A percentile compares a stretch with the other conserved stretches of the same genome.
phyloP scores from a whole-genome alignment of 2,329 filamentous ascomycete genomes.

The Ophiosphaerella narmari region DNA sequence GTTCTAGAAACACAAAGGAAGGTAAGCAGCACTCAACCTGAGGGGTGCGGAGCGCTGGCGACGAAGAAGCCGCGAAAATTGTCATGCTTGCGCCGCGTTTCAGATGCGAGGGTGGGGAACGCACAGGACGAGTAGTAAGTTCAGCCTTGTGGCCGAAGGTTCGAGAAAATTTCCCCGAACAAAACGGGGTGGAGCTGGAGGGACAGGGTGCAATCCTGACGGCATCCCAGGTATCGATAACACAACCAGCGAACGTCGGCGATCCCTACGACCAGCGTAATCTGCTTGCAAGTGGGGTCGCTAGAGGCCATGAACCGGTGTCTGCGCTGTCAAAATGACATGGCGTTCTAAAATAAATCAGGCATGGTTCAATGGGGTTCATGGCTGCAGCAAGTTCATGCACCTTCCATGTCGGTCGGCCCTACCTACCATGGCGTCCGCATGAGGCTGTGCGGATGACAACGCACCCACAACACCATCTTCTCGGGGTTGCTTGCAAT shows the following conservation, averaged over 20 bases:
- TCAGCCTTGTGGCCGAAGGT: constrained; percentile 20
- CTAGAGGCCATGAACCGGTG: constrained; percentile 8
- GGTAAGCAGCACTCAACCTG: constrained; percentile 3
- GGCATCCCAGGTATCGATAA: constrained; percentile 18
- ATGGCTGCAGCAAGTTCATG: constrained; percentile 31
- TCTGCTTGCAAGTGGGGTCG: constrained; percentile 7
- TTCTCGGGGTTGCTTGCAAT: constrained; percentile 8
- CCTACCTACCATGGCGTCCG: constrained; percentile 12
- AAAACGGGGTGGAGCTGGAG: background rate
- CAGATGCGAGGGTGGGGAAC: background rate
- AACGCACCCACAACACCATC: constrained; percentile 29
- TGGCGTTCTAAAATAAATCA: constrained; percentile 18
- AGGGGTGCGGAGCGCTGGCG: background rate
- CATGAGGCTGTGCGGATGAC: constrained; percentile 27
- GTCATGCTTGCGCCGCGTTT: constrained; percentile 7
- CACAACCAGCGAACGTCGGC: constrained; percentile 11
- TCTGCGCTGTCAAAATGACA: constrained; percentile 16
- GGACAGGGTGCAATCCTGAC: background rate
- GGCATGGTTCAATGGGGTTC: constrained; percentile 12
- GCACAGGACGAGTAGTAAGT: background rate
- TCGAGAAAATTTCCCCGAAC: constrained; percentile 11
- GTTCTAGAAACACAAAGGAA: constrained; percentile 21
- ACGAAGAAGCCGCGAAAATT: constrained; percentile 8
- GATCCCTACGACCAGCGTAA: constrained; percentile 1
- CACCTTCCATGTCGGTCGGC: constrained; percentile 7